Base-by-base conservation (phyloP, 768 basidiomycete species). In the Panus rudis region DNA sequence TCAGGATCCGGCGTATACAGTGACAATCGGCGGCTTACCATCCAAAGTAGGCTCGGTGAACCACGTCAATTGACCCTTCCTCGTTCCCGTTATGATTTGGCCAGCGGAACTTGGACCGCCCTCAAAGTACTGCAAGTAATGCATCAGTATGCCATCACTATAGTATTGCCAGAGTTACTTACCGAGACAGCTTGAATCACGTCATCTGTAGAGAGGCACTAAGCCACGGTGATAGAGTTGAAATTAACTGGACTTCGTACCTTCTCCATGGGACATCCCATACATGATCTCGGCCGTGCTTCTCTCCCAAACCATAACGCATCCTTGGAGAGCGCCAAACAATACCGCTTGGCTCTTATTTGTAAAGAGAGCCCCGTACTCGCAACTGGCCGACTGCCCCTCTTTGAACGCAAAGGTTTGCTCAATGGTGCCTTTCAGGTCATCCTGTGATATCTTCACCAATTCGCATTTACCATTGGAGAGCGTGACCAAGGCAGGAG, bases 241-340 rank as follows among this genome's bases (percentile, higher is more conserved):
- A 17, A 22, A 22, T 11, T 8, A n/a, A 26, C 34, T 33, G 5
- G 3, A 26, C 14, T 32, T 53, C 71, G 51, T 55, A 81, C 80
- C 72, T 50, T 79, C 73, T 12, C 70, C 69, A 50, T 82, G 78
- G 49, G 79, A 75, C 51, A 84, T 55, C 23, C 75, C 81, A 58
- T 76, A 78, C 12, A 79, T 66, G 20, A 81, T 59, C 2, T 62
- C 63, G 10, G 69, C 74, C 43, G 69, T 75, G 55, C 64, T 65
- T 55, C 64, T 70, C 52, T 84, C 78, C 81, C 83, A 84, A 24
- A 78, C 72, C 28, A 83, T 60, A 22, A 76, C 64, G 56, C 71
- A 79, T 16, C 69, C 70, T 14, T 78, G 75, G 16, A 70, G 60
- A 22, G 55, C 63, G 21, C 81, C 82, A 51, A 76, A 82, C 44